A percentile compares a stretch with the other conserved stretches of the same genome.
Evolutionary conservation across 345 rosid species (phyloP).

Genomic region (Ceriops decandra): DNA sequence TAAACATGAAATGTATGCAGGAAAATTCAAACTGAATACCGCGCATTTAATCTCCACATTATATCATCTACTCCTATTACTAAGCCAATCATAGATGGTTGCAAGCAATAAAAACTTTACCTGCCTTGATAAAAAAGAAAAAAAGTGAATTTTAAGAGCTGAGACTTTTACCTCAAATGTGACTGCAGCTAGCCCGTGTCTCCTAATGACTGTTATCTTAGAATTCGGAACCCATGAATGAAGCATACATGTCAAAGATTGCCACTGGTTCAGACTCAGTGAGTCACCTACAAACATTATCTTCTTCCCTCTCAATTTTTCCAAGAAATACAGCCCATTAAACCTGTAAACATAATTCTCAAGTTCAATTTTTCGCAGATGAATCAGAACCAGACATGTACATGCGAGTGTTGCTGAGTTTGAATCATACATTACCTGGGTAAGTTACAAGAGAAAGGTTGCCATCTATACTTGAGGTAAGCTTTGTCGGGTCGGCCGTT

Average conservation of each 20-base stretch:
- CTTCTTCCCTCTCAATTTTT: conserved; percentile 87
- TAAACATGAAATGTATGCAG: no score
- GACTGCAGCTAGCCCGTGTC: conserved; percentile 51
- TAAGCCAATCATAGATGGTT: no score
- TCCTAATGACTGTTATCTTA: conserved; percentile 35
- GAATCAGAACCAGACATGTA: background rate
- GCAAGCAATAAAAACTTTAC: background rate
- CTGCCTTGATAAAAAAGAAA: background rate
- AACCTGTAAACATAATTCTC: conserved; percentile 46
- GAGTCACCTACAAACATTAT: conserved; percentile 98
- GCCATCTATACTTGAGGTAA: conserved; percentile 64
- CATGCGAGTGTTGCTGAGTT: no score
- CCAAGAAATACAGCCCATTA: conserved; percentile 65
- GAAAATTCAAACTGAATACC: no score
- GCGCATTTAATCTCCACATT: no score
- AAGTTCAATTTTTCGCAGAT: background rate
- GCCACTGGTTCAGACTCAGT: conserved; percentile 78
- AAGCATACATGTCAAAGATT: conserved; percentile 69
- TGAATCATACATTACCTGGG: conserved; percentile 38
- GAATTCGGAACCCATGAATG: conserved; percentile 69
- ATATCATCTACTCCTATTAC: no score
- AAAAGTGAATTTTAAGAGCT: background rate
- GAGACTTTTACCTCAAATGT: conserved; percentile 51
- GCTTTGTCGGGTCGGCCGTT: conserved; percentile 48
- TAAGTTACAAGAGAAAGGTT: conserved; percentile 48